Percentiles rank a stretch among this genome's conserved stretches.
Evolutionary conservation across 768 basidiomycete genomes (phyloP).

Genomic region (Cystofilobasidium capitatum): DNA sequence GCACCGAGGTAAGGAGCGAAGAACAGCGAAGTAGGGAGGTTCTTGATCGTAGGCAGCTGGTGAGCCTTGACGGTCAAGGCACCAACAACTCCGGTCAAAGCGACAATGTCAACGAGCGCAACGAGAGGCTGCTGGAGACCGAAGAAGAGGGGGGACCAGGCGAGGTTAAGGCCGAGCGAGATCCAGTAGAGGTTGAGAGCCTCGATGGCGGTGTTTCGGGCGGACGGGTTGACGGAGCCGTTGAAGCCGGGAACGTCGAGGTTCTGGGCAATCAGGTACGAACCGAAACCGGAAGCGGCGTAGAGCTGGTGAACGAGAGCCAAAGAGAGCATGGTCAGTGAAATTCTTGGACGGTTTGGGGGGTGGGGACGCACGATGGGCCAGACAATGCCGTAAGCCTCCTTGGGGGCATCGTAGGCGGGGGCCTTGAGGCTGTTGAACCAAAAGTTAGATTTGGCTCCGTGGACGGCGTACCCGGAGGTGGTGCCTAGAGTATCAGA

Average conservation of each 20-base stretch:
- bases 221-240: conserved; percentile 15
- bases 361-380: conserved; percentile 7
- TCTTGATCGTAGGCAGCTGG: conserved; percentile 8
- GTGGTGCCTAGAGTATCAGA: background rate
- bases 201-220: conserved; percentile 26
- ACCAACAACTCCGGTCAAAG: conserved; percentile 24
- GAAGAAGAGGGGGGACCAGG: conserved; percentile 25
- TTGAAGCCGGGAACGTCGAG: conserved; percentile 17
- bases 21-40: conserved; percentile 11
- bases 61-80: conserved; percentile 23
- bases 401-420: conserved; percentile 4
- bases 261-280: conserved; percentile 26
- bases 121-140: conserved; percentile 21
- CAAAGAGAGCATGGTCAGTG: background rate
- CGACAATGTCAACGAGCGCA: conserved; percentile 19
- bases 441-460: conserved; percentile 15
- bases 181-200: conserved; percentile 27
- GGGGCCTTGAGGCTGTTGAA: conserved; percentile 21
- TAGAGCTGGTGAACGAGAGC: conserved; percentile 1
- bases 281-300: conserved; percentile 24
- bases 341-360: background rate
- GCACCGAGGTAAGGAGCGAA: conserved; percentile 16
- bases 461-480: conserved; percentile 17
- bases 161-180: conserved; percentile 18
- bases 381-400: conserved; percentile 21